Conservation (phyloP, 768 basidiomycete genomes). For the Mycena olivaceomarginata region DNA sequence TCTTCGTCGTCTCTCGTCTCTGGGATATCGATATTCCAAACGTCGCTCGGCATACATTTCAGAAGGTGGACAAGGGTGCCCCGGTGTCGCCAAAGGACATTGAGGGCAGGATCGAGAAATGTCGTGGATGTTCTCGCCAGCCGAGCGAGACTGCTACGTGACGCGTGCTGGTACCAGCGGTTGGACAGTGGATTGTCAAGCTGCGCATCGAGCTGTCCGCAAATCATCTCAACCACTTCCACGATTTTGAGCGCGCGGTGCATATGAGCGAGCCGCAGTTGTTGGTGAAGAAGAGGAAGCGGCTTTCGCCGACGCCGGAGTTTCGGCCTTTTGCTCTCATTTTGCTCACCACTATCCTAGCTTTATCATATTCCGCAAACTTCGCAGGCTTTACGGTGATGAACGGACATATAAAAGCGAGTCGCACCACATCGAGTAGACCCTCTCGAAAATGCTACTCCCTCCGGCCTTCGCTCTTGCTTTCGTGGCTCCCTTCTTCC, state of each 20-base stretch:
- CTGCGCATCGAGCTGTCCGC: not conserved
- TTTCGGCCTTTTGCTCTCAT: no score
- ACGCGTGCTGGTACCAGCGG: no score
- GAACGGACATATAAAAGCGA: no score
- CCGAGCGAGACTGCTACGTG: not conserved
- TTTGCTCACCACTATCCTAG: no score
- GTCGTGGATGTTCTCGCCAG: conserved; percentile 7
- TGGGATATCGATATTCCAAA: not conserved
- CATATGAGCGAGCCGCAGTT: not conserved
- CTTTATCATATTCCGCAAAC: no score
- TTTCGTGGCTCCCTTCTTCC: not conserved
- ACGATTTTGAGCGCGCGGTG: not conserved
- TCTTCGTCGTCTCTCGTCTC: not conserved
- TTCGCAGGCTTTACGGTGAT: no score
- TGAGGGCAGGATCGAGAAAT: conserved; percentile 7
- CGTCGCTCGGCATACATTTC: not conserved
- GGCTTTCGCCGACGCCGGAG: no score
- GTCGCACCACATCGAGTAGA: no score
- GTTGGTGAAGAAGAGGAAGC: no score
- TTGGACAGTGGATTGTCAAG: no score
- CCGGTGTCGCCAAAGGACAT: conserved; percentile 5
- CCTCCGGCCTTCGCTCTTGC: no score
- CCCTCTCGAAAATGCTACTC: no score
- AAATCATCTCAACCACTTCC: not conserved
- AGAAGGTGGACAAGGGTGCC: not conserved